Evolutionary conservation across 768 basidiomycete genomes (phyloP).

Genomic region (Kwoniella bestiolae): DNA sequence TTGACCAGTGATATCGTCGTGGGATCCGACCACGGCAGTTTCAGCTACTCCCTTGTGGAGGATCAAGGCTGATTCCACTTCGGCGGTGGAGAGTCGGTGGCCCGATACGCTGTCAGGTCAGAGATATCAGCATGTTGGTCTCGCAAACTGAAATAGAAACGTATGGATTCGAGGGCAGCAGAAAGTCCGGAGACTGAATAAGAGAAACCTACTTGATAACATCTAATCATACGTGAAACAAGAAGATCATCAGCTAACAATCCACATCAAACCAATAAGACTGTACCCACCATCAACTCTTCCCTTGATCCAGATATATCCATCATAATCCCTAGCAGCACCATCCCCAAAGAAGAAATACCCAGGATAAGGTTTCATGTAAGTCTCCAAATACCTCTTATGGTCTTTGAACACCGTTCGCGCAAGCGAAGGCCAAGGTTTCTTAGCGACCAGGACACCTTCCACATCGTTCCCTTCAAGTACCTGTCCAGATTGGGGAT

Average conservation of each 20-base stretch:
- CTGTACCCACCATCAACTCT: conserved; percentile 78
- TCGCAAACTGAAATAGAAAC: too few species aligned
- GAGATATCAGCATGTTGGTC: too few species aligned
- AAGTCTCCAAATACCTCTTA: conserved; percentile 77
- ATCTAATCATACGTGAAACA: conserved; percentile 61
- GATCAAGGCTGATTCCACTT: conserved; percentile 96
- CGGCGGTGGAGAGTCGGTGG: conserved; percentile 93
- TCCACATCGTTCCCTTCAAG: conserved; percentile 81
- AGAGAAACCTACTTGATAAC: conserved; percentile 74
- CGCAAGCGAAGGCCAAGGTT: conserved; percentile 94
- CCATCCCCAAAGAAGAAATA: conserved; percentile 98
- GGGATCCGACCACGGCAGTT: conserved; percentile 67
- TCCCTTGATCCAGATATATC: conserved; percentile 99
- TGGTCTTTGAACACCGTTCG: conserved; percentile 91
- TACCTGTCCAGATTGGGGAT: conserved; percentile 73
- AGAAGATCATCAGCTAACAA: neutral
- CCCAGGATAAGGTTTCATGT: conserved; percentile 86
- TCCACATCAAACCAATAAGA: neutral
- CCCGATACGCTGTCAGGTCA: conserved; percentile 82
- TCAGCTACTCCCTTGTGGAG: conserved; percentile 93
- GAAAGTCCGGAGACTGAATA: too few species aligned
- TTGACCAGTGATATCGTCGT: conserved; percentile 57
- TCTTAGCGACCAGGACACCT: conserved; percentile 82
- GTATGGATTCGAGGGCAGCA: too few species aligned
- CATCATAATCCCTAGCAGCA: conserved; percentile 88